phyloP scores from a whole-genome alignment of 495 filamentous ascomycete species.

The Annulohypoxylon moriforme region DNA sequence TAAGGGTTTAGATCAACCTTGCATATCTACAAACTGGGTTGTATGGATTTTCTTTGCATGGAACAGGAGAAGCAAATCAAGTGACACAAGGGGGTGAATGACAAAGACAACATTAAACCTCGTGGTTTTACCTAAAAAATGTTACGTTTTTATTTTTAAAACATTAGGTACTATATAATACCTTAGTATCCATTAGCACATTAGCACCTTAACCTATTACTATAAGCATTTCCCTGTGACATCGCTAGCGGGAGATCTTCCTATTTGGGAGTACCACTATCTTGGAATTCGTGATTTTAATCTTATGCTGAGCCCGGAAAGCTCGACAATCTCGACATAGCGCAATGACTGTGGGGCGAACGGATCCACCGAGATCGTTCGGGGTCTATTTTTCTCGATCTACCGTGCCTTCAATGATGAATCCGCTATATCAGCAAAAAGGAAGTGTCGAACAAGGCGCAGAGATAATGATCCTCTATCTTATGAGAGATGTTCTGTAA shows the following conservation, averaged over 20 bases:
- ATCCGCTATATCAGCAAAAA: neutral
- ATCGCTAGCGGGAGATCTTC: neutral
- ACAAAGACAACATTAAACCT: neutral
- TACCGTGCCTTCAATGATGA: neutral
- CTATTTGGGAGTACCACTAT: neutral
- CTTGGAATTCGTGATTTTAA: neutral
- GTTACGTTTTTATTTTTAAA: neutral
- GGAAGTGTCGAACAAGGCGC: neutral
- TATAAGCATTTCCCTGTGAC: neutral
- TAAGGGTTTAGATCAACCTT: neutral
- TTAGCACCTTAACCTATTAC: neutral
- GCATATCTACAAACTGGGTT: neutral
- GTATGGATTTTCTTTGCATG: neutral
- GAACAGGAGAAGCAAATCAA: neutral
- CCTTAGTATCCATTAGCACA: neutral
- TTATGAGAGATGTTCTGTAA: slow-evolving; percentile 1
- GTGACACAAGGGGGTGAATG: neutral
- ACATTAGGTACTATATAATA: neutral
- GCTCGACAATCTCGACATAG: too few relatives aligned
- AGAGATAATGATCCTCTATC: neutral
- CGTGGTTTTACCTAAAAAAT: neutral
- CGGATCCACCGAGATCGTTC: slow-evolving; percentile 14
- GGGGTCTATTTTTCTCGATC: neutral
- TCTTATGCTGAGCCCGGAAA: neutral
- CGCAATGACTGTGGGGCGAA: slow-evolving; percentile 1